Base-by-base conservation (phyloP, 1,139 yeast species). In the Yamadazyma diddensiae region DNA sequence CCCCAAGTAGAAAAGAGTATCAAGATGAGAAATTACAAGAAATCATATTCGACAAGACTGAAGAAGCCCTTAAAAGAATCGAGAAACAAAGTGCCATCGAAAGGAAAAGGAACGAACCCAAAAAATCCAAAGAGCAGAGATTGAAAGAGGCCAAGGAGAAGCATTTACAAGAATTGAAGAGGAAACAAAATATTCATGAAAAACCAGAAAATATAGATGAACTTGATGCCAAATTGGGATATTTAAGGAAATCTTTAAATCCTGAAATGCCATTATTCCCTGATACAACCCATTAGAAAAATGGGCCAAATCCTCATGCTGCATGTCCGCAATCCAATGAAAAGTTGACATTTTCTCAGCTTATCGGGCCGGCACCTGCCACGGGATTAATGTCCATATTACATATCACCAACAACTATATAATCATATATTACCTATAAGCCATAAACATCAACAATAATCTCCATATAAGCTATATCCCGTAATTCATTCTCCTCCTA, bases 21-120 rank as follows among this genome's bases (percentile, higher is more conserved):
- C 48, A 55, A 6, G 87, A 87, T 52, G 70, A 55, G 16, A 78
- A 69, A 25, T 56, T 86, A 36, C 94, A 84, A 48, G 66, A 70
- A 41, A 43, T 63, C 34, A 52, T 90, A n/a, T 87, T 65, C 49
- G 82, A 78, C 12, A 62, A 64, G 31, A 85, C 95, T 0, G 81
- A 67, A 32, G 61, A 64, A 37, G 52, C 71, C 25, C 78, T 90
- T 29, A 72, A 60, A 5, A 59, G 58, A 8, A 55, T 83, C 15
- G 97, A 90, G 52, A 83, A 76, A 55, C 69, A 68, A 40, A 72
- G 86, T 24, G 96, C 95, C 0, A 59, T 77, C 11, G 77, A 72
- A 48, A 59, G 90, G 31, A 80, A 77, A 43, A 61, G 36, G 13
- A 43, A 49, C 21, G 35, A 32, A 11, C 55, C 50, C 27, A 37